Percentiles rank a stretch among this genome's conserved stretches.
phyloP scores from a whole-genome alignment of 768 basidiomycete species.

The Boletus rubroflammeus region DNA sequence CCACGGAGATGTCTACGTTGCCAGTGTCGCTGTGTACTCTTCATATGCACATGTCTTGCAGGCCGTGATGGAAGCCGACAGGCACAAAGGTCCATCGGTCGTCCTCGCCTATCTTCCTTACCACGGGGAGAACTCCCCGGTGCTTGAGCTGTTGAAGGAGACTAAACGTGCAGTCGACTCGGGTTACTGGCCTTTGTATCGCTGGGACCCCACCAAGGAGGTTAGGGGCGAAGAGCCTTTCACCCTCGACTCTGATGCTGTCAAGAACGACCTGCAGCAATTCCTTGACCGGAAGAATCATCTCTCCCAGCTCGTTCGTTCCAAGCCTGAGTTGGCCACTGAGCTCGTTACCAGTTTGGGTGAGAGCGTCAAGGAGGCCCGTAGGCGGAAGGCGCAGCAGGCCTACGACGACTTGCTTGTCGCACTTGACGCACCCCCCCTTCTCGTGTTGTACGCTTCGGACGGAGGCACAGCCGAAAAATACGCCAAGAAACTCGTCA shows the following conservation, averaged over 20 bases:
- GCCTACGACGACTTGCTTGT: conserved; percentile 81
- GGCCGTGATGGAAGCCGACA: conserved; percentile 86
- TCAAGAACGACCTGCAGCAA: conserved; percentile 89
- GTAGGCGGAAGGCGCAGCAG: conserved; percentile 75
- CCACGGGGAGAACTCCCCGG: conserved; percentile 65
- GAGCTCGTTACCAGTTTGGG: conserved; percentile 85
- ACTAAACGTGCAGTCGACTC: conserved; percentile 95
- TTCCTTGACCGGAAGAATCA: conserved; percentile 98
- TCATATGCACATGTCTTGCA: conserved; percentile 95
- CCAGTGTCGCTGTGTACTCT: conserved; percentile 92
- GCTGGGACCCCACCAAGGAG: conserved; percentile 93
- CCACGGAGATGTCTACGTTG: conserved; percentile 94
- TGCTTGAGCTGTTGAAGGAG: conserved; percentile 92
- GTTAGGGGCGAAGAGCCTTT: conserved; percentile 76
- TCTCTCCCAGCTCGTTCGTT: conserved; percentile 85
- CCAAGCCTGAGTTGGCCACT: conserved; percentile 73
- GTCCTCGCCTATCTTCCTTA: conserved; percentile 95
- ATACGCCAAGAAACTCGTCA: conserved; percentile 82
- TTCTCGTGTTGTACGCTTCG: conserved; percentile 89
- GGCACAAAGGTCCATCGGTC: conserved; percentile 84
- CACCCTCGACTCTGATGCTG: conserved; percentile 84
- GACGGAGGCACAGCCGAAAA: conserved; percentile 98
- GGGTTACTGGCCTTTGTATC: conserved; percentile 97
- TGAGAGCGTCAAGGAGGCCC: conserved; percentile 76
- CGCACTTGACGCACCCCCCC: conserved; percentile 83